Base-by-base conservation (phyloP, 108 stramenopile genomes). In the Cyclotella baltica region DNA sequence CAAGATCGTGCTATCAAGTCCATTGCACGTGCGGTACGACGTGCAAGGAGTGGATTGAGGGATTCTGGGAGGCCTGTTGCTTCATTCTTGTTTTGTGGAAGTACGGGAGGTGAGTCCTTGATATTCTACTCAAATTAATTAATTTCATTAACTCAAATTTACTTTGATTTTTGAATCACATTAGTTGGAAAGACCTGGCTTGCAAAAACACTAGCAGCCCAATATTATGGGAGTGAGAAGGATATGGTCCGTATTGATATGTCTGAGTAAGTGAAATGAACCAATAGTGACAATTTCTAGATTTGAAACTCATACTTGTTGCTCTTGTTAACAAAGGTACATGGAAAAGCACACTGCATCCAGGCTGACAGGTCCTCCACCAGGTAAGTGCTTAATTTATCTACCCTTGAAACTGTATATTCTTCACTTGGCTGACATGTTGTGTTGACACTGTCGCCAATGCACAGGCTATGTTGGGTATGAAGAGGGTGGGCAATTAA, bases 401-500 rank as follows among this genome's bases (percentile, higher is more conserved):
- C n/a, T n/a, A n/a, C n/a, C n/a, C n/a, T n/a, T n/a, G n/a, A n/a
- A n/a, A n/a, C n/a, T n/a, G n/a, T n/a, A n/a, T n/a, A n/a, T n/a
- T n/a, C n/a, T n/a, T n/a, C n/a, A n/a, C n/a, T n/a, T n/a, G n/a
- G n/a, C n/a, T n/a, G n/a, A n/a, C n/a, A n/a, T n/a, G n/a, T n/a
- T n/a, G n/a, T n/a, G n/a, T n/a, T n/a, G n/a, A n/a, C n/a, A n/a
- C n/a, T n/a, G n/a, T n/a, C n/a, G n/a, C n/a, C n/a, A 43, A 43
- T 56, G 3, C 1, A 56, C 31, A 64, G 63, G 63, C 11, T 89
- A 90, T 43, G 72, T 88, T n/a, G 95, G 96, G 15, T 93, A 97
- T 70, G 98, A 98, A 59, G 94, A 97, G 72, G 98, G 98, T 10
- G 98, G 98, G 10, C 97, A 98, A 70, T 84, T 99, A 34, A 99